phyloP scores from a whole-genome alignment of 352 stramenopile species.

The Phytopythium chamaehyphon region DNA sequence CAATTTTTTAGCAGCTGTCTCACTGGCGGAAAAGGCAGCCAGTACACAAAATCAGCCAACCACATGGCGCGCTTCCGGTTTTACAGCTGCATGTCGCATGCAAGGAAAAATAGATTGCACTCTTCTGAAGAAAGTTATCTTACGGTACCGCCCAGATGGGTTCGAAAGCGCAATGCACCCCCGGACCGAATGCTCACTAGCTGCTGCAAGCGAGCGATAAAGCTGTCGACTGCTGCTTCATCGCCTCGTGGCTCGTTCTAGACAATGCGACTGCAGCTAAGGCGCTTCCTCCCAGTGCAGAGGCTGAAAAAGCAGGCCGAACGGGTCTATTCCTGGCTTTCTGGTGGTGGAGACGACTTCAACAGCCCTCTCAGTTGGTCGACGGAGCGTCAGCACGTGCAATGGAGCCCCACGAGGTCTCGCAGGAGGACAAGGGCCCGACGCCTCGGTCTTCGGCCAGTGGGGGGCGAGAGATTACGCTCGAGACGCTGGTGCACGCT shows the following conservation, averaged over 20 bases:
- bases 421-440: not conserved
- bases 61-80: not conserved
- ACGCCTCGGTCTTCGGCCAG: not conserved
- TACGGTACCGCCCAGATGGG: not conserved
- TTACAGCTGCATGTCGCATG: slow-evolving; percentile 1
- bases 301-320: no score
- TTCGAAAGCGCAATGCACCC: not conserved
- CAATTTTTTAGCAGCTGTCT: not conserved
- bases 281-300: no score
- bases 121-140: slow-evolving; percentile 1
- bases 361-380: not conserved
- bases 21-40: slow-evolving; percentile 7
- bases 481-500: slow-evolving; percentile 52
- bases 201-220: no score
- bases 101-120: not conserved
- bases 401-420: slow-evolving; percentile 2
- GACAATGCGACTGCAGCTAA: no score
- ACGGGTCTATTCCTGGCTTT: not conserved
- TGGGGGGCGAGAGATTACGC: slow-evolving; percentile 42
- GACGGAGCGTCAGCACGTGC: not conserved
- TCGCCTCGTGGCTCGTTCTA: no score
- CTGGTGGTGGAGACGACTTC: not conserved
- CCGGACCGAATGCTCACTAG: no score
- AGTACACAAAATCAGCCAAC: slow-evolving; percentile 5
- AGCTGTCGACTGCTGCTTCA: no score